Conservation (phyloP, 192 early-diverging fungal genomes). For the Coemansia sp. region DNA sequence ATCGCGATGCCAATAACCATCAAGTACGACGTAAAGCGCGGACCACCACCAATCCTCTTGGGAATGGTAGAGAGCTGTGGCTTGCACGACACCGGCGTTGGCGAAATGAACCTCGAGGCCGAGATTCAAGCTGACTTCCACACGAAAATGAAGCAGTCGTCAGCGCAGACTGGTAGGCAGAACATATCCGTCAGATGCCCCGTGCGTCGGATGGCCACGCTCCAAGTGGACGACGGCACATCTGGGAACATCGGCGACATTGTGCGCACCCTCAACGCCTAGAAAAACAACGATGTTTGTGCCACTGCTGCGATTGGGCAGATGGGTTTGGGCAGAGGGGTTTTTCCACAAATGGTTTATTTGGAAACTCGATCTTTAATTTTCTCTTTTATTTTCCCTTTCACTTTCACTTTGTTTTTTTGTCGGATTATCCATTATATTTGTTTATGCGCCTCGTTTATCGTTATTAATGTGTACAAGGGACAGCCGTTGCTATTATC, state of each 20-base stretch:
- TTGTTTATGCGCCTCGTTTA: no score
- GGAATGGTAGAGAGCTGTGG: conserved; percentile 56
- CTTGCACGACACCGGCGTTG: conserved; percentile 45
- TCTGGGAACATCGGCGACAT: conserved; percentile 51
- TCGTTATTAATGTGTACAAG: no score
- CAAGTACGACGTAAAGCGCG: conserved; percentile 52
- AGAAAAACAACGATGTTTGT: not conserved
- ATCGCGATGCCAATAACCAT: conserved; percentile 50
- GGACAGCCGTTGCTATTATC: not conserved
- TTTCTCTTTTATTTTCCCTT: not conserved
- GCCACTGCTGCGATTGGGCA: not conserved
- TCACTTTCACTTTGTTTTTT: no score
- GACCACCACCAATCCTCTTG: conserved; percentile 48
- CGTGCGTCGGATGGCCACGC: conserved; percentile 45
- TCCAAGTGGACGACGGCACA: conserved; percentile 49
- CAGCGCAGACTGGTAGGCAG: conserved; percentile 45
- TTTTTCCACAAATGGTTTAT: not conserved
- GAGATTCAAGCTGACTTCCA: conserved; percentile 51
- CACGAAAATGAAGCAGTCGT: conserved; percentile 46
- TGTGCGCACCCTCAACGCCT: conserved; percentile 45
- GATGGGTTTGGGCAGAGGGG: not conserved
- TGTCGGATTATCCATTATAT: not conserved
- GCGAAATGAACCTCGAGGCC: conserved; percentile 50
- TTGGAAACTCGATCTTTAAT: not conserved
- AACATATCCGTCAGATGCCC: conserved; percentile 47